A percentile compares a stretch with the other conserved stretches of the same genome.
These are phyloP conservation scores for Reticulascus tulasneorum DNA, from an alignment of 2,329 filamentous ascomycete genomes.

Conservation along the genomic window DNA sequence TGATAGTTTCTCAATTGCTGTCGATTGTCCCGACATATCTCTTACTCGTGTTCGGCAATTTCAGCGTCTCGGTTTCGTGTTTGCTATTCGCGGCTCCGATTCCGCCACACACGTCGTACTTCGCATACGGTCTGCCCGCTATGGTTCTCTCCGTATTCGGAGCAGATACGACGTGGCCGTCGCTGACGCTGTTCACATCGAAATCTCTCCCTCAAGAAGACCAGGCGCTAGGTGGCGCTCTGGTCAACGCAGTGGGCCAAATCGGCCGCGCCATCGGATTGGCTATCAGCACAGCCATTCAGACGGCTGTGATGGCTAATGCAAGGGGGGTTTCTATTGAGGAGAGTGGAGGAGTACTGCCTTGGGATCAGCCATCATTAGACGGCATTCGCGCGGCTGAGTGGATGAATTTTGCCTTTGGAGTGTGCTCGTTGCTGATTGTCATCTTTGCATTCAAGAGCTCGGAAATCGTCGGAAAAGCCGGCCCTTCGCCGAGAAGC, in stretches of 20 bases:
- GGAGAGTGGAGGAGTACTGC: conserved; percentile 34
- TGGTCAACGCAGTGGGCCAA: conserved; percentile 64
- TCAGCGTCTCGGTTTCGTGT: conserved; percentile 49
- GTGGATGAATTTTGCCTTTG: conserved; percentile 50
- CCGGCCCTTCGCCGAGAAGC: conserved; percentile 6
- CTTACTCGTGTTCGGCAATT: conserved; percentile 54
- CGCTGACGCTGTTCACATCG: conserved; percentile 62
- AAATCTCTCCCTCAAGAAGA: conserved; percentile 58
- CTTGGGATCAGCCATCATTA: conserved; percentile 43
- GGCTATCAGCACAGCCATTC: conserved; percentile 61
- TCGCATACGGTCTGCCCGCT: conserved; percentile 62
- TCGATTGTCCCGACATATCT: conserved; percentile 54
- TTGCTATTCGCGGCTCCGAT: conserved; percentile 64
- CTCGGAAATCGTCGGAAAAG: conserved; percentile 48
- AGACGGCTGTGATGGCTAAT: conserved; percentile 56
- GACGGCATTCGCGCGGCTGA: conserved; percentile 44
- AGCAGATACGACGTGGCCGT: conserved; percentile 64
- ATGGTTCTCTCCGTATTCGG: conserved; percentile 64
- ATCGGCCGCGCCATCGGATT: conserved; percentile 63
- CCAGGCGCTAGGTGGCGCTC: conserved; percentile 63
- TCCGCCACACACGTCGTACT: conserved; percentile 57
- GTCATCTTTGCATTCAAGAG: conserved; percentile 46
- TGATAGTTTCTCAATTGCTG: conserved; percentile 53
- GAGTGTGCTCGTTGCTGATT: conserved; percentile 36
- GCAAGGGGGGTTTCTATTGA: conserved; percentile 40